These are phyloP conservation scores for Macadamia tetraphylla DNA, from an alignment of 164 flowering plant species.

Conservation along the genomic window DNA sequence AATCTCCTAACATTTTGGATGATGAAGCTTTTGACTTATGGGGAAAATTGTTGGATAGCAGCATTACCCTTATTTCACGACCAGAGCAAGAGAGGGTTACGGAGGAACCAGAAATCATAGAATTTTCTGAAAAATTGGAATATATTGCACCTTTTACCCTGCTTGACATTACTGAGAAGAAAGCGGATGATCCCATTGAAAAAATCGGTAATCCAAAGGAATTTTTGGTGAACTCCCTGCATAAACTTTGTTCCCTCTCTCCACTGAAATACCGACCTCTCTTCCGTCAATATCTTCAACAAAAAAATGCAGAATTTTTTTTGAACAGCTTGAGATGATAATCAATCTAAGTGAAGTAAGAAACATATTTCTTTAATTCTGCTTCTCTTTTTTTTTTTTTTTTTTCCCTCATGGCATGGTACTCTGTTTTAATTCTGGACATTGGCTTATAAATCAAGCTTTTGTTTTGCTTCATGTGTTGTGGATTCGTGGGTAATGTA, in stretches of 20 bases:
- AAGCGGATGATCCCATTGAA: slow-evolving; percentile 80
- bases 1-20: slow-evolving; percentile 58
- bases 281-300: slow-evolving; percentile 38
- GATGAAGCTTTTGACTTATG: slow-evolving; percentile 46
- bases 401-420: too few relatives aligned
- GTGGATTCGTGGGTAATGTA: too few relatives aligned
- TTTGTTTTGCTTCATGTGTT: too few relatives aligned
- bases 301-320: slow-evolving; percentile 16
- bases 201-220: slow-evolving; percentile 74
- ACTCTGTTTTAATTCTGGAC: too few relatives aligned
- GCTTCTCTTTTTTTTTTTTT: background rate
- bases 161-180: slow-evolving; percentile 84
- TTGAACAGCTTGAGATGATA: slow-evolving; percentile 52
- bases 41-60: slow-evolving; percentile 86
- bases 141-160: slow-evolving; percentile 69
- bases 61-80: slow-evolving; percentile 74
- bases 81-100: slow-evolving; percentile 80
- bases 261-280: slow-evolving; percentile 53
- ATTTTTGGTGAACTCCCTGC: slow-evolving; percentile 60
- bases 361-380: background rate
- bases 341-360: slow-evolving; percentile 10
- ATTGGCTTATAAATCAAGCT: too few relatives aligned
- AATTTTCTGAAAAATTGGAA: slow-evolving; percentile 65
- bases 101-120: slow-evolving; percentile 85
- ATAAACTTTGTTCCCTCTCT: slow-evolving; percentile 46